Conservation (phyloP, 371 early-diverging fungal genomes). For the Rhizopus arrhizus region DNA sequence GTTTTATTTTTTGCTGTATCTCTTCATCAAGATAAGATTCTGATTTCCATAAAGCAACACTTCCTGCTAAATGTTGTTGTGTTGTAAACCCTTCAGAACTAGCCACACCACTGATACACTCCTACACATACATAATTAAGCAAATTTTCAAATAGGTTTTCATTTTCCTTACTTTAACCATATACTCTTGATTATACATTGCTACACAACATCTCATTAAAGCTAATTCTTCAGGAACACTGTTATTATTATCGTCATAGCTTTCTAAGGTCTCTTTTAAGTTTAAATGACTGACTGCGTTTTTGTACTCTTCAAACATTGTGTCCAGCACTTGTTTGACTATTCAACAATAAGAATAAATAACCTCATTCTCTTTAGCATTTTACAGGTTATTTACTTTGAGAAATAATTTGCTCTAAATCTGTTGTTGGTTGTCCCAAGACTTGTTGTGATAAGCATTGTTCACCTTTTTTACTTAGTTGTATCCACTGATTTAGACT, state of each 20-base stretch:
- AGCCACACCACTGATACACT: constrained; percentile 27
- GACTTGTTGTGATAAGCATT: constrained; percentile 17
- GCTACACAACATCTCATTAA: constrained; percentile 21
- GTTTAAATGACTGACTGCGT: constrained; percentile 2
- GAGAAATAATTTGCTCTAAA: constrained; percentile 7
- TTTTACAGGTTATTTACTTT: constrained; percentile 18
- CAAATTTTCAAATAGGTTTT: background rate
- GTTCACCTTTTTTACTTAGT: constrained; percentile 26
- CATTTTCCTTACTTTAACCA: constrained; percentile 26
- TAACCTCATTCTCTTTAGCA: background rate
- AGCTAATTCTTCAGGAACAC: constrained; percentile 17
- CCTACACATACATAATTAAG: constrained; percentile 8
- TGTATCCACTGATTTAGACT: constrained; percentile 29
- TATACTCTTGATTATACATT: constrained; percentile 39
- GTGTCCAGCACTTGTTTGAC: constrained; percentile 22
- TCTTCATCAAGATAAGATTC: constrained; percentile 38
- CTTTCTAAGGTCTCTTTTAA: constrained; percentile 12
- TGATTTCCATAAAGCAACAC: constrained; percentile 34
- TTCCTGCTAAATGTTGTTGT: constrained; percentile 35
- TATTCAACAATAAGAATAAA: background rate
- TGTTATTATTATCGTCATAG: constrained; percentile 1
- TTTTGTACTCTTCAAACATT: constrained; percentile 30
- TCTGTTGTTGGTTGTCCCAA: constrained; percentile 21
- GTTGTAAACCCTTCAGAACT: constrained; percentile 31
- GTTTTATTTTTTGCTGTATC: constrained; percentile 22